Conservation (phyloP, 768 basidiomycete species). For the Boletus tylopilopsis region DNA sequence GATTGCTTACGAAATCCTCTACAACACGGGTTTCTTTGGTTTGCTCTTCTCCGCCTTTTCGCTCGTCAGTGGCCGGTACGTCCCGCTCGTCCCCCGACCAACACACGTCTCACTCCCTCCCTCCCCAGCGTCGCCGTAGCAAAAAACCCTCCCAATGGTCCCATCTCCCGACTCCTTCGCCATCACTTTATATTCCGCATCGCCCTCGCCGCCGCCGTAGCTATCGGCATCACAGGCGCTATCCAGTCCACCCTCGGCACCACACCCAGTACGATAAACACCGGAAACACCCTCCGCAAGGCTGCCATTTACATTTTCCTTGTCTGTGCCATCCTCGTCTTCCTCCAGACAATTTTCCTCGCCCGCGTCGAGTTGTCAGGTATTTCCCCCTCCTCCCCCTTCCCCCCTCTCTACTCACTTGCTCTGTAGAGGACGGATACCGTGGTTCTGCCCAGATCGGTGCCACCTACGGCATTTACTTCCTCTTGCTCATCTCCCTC, state of each 20-base stretch:
- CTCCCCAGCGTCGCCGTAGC: constrained; percentile 10
- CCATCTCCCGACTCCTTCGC: constrained; percentile 16
- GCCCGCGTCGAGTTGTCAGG: constrained; percentile 16
- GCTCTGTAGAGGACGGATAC: constrained; percentile 9
- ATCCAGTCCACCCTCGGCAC: constrained; percentile 11
- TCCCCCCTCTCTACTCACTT: neutral
- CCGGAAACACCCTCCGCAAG: constrained; percentile 25
- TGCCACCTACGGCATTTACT: constrained; percentile 15
- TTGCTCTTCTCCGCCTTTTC: constrained; percentile 28
- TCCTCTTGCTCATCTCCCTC: constrained; percentile 22
- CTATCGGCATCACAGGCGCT: constrained; percentile 28
- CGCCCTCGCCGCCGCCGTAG: constrained; percentile 22
- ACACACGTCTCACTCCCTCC: neutral
- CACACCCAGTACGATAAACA: neutral
- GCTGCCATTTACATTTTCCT: constrained; percentile 31
- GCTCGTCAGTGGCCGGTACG: constrained; percentile 31
- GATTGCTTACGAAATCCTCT: constrained; percentile 30
- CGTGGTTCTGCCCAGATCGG: constrained; percentile 8
- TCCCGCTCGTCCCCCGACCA: neutral
- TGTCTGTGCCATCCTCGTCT: constrained; percentile 20
- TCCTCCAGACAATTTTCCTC: constrained; percentile 17
- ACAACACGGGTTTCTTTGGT: constrained; percentile 34
- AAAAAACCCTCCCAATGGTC: constrained; percentile 15
- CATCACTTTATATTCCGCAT: constrained; percentile 23
- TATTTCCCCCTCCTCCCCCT: neutral